These are phyloP conservation scores for Moesziomyces antarcticus DNA, from an alignment of 1,284 basidiomycete species.

Conservation along the genomic window DNA sequence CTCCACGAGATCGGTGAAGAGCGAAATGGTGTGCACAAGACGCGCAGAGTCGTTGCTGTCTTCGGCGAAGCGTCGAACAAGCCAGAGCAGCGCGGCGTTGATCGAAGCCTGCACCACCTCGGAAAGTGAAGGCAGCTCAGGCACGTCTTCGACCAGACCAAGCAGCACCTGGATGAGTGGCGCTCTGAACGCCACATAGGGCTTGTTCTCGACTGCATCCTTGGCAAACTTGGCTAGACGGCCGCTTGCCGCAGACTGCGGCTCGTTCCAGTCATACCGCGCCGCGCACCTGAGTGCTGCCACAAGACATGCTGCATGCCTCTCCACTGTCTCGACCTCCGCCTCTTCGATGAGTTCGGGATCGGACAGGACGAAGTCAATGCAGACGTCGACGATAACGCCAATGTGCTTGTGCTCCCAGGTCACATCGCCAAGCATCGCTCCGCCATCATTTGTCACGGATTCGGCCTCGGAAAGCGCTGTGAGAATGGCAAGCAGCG, in stretches of 20 bases:
- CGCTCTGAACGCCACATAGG: slow-evolving; percentile 16
- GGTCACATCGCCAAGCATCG: slow-evolving; percentile 1
- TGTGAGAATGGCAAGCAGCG: slow-evolving; percentile 20
- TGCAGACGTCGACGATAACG: slow-evolving; percentile 3
- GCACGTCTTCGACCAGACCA: slow-evolving; percentile 8
- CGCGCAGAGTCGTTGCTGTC: slow-evolving; percentile 56
- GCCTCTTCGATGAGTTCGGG: not conserved
- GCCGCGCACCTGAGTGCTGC: slow-evolving; percentile 15
- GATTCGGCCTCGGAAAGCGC: slow-evolving; percentile 18
- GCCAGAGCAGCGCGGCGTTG: slow-evolving; percentile 55
- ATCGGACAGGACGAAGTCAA: slow-evolving; percentile 6
- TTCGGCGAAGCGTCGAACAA: slow-evolving; percentile 68
- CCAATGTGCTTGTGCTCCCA: slow-evolving; percentile 16
- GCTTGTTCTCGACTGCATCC: slow-evolving; percentile 8
- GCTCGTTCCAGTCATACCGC: slow-evolving; percentile 17
- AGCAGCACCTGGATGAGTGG: slow-evolving; percentile 19
- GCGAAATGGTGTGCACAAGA: slow-evolving; percentile 30
- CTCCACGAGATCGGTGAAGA: slow-evolving; percentile 29
- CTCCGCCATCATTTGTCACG: slow-evolving; percentile 3
- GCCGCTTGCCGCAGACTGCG: not conserved
- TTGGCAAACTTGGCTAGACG: slow-evolving; percentile 14
- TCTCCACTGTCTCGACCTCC: not conserved
- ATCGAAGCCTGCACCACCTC: slow-evolving; percentile 29
- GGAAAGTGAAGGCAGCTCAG: slow-evolving; percentile 9
- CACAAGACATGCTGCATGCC: slow-evolving; percentile 9